phyloP scores from a whole-genome alignment of 805 yeast genomes.

The Tetrapisispora taiwanensis region DNA sequence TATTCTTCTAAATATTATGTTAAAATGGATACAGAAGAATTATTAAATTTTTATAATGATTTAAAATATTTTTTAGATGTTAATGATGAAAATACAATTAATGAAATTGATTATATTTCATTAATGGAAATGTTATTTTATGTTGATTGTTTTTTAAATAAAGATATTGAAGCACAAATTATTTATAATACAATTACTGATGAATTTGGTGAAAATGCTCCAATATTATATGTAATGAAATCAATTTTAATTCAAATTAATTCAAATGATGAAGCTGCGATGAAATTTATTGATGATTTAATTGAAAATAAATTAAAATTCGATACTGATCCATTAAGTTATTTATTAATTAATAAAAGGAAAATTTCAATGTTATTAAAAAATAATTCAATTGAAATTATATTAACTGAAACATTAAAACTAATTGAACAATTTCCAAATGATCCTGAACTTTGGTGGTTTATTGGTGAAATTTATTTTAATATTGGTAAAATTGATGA shows the following conservation, averaged over 20 bases:
- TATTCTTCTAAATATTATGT: constrained; percentile 44
- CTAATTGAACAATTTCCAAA: constrained; percentile 40
- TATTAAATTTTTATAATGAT: constrained; percentile 29
- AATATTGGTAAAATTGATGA: constrained; percentile 52
- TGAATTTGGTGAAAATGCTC: constrained; percentile 44
- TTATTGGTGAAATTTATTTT: constrained; percentile 57
- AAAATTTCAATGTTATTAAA: constrained; percentile 17
- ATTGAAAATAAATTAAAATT: constrained; percentile 41
- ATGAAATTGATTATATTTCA: constrained; percentile 38
- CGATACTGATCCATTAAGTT: constrained; percentile 30
- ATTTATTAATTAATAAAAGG: constrained; percentile 22
- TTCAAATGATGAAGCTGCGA: constrained; percentile 20
- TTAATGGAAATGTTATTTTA: constrained; percentile 66
- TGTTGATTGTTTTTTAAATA: constrained; percentile 47
- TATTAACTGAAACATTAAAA: constrained; percentile 10
- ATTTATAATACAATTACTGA: constrained; percentile 58
- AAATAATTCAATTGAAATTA: constrained; percentile 10
- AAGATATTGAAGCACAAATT: constrained; percentile 63
- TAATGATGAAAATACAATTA: constrained; percentile 15
- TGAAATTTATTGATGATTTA: constrained; percentile 43
- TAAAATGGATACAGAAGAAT: constrained; percentile 37
- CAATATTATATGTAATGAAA: constrained; percentile 25
- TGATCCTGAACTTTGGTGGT: constrained; percentile 73
- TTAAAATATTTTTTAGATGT: constrained; percentile 23
- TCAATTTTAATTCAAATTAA: constrained; percentile 20